A percentile compares a stretch with the other conserved stretches of the same genome.
Evolutionary conservation across 305 asterid genomes (phyloP).

Genomic region (Plantago coronopus): DNA sequence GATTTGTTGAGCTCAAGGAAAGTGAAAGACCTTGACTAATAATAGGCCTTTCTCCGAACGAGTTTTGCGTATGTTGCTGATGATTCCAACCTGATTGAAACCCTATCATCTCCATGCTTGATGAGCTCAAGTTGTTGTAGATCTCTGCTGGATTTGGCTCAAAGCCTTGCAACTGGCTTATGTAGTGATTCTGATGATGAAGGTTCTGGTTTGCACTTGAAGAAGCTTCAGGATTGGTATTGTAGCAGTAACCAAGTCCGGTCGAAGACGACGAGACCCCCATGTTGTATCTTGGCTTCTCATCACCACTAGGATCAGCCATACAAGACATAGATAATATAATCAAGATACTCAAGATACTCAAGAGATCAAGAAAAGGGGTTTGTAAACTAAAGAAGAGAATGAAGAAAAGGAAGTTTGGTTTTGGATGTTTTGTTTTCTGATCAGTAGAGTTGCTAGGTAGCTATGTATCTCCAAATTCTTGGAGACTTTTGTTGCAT

Average conservation of each 20-base stretch:
- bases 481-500: conserved; percentile 25
- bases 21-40: conserved; percentile 90
- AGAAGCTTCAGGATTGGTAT: conserved; percentile 28
- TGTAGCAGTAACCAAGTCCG: conserved; percentile 39
- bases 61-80: conserved; percentile 26
- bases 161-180: conserved; percentile 39
- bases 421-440: background rate
- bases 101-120: conserved; percentile 60
- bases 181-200: no score
- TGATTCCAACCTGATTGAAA: conserved; percentile 33
- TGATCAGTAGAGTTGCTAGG: background rate
- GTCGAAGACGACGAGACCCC: conserved; percentile 30
- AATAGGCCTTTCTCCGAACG: conserved; percentile 61
- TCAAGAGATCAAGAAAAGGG: conserved; percentile 20
- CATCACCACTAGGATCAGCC: conserved; percentile 42
- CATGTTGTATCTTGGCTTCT: conserved; percentile 29
- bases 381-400: conserved; percentile 19
- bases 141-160: conserved; percentile 41
- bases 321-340: conserved; percentile 23
- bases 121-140: conserved; percentile 40
- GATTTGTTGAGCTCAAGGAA: conserved; percentile 61
- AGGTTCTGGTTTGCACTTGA: conserved; percentile 28
- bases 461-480: conserved; percentile 21
- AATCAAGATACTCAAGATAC: background rate
- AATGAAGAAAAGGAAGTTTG: conserved; percentile 19